A percentile compares a stretch with the other conserved stretches of the same genome.
Conservation (phyloP, 2,329 filamentous ascomycete species). For the Aurifilum marmelostoma region DNA sequence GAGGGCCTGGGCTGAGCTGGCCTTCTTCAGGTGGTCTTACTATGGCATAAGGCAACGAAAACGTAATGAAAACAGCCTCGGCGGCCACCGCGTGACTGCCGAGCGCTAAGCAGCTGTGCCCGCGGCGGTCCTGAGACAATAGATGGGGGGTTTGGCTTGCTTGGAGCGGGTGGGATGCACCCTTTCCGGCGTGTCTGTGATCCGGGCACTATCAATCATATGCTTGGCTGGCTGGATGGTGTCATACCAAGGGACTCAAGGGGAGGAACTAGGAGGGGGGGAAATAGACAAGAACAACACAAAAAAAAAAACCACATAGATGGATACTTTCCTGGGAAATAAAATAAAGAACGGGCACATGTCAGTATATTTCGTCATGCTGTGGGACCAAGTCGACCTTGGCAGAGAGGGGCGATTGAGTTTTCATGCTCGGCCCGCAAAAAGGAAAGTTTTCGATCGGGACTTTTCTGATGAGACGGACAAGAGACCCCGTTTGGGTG, state of each 20-base stretch:
- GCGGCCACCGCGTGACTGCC: neutral
- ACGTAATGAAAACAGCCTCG: slow-evolving; percentile 32
- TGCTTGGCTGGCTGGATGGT: neutral
- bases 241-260: neutral
- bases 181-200: slow-evolving; percentile 1
- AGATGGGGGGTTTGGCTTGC: neutral
- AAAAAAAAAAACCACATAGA: neutral
- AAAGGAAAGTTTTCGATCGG: neutral
- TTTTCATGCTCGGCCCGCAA: slow-evolving; percentile 2
- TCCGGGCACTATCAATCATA: neutral
- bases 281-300: neutral
- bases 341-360: neutral
- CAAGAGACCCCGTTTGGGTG: neutral
- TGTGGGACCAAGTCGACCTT: slow-evolving; percentile 2
- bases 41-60: slow-evolving; percentile 31
- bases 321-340: no score
- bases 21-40: slow-evolving; percentile 5
- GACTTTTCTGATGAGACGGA: neutral
- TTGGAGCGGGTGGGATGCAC: slow-evolving; percentile 2
- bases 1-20: slow-evolving; percentile 14
- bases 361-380: neutral
- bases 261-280: no score
- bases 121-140: neutral
- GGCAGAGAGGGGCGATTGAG: neutral
- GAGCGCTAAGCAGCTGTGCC: neutral